Evolutionary conservation across 257 asterid genomes (phyloP).

Genomic region (Plantago major): DNA sequence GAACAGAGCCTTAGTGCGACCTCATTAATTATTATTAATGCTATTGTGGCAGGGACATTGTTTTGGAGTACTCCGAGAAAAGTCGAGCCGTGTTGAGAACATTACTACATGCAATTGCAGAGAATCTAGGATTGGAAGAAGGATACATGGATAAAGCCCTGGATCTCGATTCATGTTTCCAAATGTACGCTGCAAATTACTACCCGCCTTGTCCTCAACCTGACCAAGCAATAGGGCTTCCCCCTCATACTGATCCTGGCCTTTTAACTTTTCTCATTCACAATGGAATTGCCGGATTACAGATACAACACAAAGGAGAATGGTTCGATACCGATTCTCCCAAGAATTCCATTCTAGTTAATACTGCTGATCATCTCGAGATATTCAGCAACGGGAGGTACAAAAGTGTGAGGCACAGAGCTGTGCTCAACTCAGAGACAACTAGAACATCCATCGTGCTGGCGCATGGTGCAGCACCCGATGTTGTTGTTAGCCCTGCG

Average conservation of each 20-base stretch:
- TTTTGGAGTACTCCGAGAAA: conserved; percentile 27
- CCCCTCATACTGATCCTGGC: conserved; percentile 48
- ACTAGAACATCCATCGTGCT: conserved; percentile 41
- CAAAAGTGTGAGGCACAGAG: conserved; percentile 39
- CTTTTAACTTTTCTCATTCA: conserved; percentile 39
- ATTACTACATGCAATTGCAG: conserved; percentile 28
- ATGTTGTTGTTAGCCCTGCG: conserved; percentile 35
- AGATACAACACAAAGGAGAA: conserved; percentile 30
- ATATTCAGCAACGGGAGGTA: conserved; percentile 40
- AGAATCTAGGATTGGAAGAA: conserved; percentile 33
- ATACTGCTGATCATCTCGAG: conserved; percentile 46
- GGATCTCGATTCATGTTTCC: conserved; percentile 35
- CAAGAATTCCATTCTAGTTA: conserved; percentile 30
- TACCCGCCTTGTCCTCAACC: conserved; percentile 53
- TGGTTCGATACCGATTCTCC: conserved; percentile 39
- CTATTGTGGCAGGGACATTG: conserved; percentile 20
- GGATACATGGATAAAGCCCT: conserved; percentile 23
- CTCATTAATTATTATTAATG: too few relatives aligned
- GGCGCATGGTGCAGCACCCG: conserved; percentile 48
- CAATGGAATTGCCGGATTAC: conserved; percentile 38
- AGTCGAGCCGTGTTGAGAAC: conserved; percentile 21
- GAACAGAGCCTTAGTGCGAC: too few relatives aligned
- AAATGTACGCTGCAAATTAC: conserved; percentile 32
- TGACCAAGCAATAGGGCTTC: conserved; percentile 49
- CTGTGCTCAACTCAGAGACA: conserved; percentile 23